Evolutionary conservation across 2,329 filamentous ascomycete species (phyloP).

Genomic region (Didymella sp.): DNA sequence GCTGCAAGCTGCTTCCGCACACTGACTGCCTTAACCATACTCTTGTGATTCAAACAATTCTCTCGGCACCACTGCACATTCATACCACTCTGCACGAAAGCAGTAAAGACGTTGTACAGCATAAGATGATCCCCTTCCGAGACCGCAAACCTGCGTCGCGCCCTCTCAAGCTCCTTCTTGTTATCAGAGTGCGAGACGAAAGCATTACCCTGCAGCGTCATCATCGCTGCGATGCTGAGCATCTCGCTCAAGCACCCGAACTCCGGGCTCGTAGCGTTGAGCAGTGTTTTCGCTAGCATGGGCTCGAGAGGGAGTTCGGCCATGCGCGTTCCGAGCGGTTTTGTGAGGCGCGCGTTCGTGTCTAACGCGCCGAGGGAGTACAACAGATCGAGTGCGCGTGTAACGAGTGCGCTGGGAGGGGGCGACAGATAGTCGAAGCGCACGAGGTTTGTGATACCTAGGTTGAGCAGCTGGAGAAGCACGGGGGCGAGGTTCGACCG

Average conservation of each 20-base stretch:
- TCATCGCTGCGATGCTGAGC: constrained; percentile 92
- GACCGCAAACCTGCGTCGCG: constrained; percentile 81
- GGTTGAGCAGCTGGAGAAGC: constrained; percentile 88
- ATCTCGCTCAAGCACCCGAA: constrained; percentile 87
- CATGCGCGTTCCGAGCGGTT: constrained; percentile 87
- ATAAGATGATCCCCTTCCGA: constrained; percentile 95
- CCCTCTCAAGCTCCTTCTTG: constrained; percentile 75
- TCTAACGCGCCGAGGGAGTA: constrained; percentile 88
- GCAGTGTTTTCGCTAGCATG: constrained; percentile 90
- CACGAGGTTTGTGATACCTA: constrained; percentile 93
- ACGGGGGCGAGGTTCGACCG: constrained; percentile 88
- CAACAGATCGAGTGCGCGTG: constrained; percentile 85
- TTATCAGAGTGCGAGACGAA: constrained; percentile 84
- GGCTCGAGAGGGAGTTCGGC: constrained; percentile 92
- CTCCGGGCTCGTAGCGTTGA: constrained; percentile 66
- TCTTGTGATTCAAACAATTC: constrained; percentile 85
- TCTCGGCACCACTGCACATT: constrained; percentile 87
- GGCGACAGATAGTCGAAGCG: constrained; percentile 88
- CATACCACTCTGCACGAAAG: constrained; percentile 81
- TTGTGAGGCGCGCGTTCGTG: constrained; percentile 87
- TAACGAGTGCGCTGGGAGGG: constrained; percentile 83
- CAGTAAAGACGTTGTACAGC: constrained; percentile 89
- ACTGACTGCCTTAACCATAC: constrained; percentile 80
- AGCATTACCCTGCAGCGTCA: constrained; percentile 79
- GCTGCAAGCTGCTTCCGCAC: constrained; percentile 85